phyloP scores from a whole-genome alignment of 176 grass and related monocot species.

The Oryza brachyantha region DNA sequence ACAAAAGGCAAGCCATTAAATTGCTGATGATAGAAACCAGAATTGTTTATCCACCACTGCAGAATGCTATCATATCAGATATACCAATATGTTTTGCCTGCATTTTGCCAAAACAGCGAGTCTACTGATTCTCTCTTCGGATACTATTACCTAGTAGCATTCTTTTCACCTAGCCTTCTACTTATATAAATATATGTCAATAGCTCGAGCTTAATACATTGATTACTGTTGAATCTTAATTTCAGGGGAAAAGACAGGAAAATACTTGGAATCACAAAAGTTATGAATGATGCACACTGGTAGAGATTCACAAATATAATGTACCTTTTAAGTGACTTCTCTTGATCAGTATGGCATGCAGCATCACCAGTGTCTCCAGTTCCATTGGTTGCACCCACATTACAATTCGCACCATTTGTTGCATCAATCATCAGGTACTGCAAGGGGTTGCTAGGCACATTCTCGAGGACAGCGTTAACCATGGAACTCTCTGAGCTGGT shows the following conservation, averaged over 20 bases:
- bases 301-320: constrained; percentile 1
- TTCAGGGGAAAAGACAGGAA: not conserved
- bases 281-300: not conserved
- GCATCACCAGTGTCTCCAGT: constrained; percentile 42
- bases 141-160: constrained; percentile 6
- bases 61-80: not conserved
- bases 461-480: constrained; percentile 81
- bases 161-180: not conserved
- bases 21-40: too few species aligned
- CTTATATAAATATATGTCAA: not conserved
- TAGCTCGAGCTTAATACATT: not conserved
- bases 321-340: constrained; percentile 83
- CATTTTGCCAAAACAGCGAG: not conserved
- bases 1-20: not conserved
- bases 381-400: constrained; percentile 17
- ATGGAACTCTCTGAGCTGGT: constrained; percentile 79
- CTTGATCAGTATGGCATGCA: constrained; percentile 51
- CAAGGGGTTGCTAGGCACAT: constrained; percentile 76
- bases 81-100: not conserved
- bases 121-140: not conserved
- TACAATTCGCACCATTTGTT: constrained; percentile 21
- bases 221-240: not conserved
- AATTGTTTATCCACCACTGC: not conserved
- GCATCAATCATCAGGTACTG: constrained; percentile 67
- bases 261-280: constrained; percentile 4